phyloP scores from a whole-genome alignment of 2,329 filamentous ascomycete genomes.

The Colletotrichum tamarilloi region DNA sequence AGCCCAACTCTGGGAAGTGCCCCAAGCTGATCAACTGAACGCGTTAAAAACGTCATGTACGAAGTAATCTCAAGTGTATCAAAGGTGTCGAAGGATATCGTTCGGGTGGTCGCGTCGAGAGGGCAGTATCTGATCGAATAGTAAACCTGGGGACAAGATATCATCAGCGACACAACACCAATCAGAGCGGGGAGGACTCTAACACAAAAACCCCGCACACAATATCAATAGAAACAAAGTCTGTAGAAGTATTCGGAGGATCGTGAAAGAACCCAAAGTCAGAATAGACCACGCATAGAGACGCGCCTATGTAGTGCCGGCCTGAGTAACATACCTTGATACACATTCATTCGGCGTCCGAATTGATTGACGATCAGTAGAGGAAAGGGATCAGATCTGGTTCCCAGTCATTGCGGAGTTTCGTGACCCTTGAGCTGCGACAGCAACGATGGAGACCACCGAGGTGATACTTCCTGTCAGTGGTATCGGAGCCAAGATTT shows the following conservation, averaged over 20 bases:
- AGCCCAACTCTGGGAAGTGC: not conserved
- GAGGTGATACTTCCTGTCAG: too few relatives aligned
- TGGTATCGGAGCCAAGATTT: too few relatives aligned
- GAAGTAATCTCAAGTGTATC: too few relatives aligned
- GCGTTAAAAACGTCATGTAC: too few relatives aligned
- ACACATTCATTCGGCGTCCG: too few relatives aligned
- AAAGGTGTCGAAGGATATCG: not conserved
- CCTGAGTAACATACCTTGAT: too few relatives aligned
- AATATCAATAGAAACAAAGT: not conserved
- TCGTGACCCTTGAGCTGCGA: too few relatives aligned
- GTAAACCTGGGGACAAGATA: not conserved
- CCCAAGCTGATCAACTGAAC: not conserved
- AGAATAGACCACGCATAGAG: not conserved
- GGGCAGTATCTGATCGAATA: not conserved
- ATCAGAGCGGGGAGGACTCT: not conserved
- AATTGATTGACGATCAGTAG: too few relatives aligned
- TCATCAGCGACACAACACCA: not conserved
- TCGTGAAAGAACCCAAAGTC: not conserved
- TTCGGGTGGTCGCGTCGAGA: too few relatives aligned
- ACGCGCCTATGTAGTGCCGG: not conserved
- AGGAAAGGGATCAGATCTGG: too few relatives aligned
- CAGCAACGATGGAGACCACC: too few relatives aligned
- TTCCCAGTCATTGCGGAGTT: too few relatives aligned
- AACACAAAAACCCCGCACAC: not conserved
- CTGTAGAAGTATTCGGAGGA: not conserved